Evolutionary conservation across 441 rosid species (phyloP), one percentile per base, ranked within the genome.

Genomic region (Pelargonium myrrhifolium): DNA sequence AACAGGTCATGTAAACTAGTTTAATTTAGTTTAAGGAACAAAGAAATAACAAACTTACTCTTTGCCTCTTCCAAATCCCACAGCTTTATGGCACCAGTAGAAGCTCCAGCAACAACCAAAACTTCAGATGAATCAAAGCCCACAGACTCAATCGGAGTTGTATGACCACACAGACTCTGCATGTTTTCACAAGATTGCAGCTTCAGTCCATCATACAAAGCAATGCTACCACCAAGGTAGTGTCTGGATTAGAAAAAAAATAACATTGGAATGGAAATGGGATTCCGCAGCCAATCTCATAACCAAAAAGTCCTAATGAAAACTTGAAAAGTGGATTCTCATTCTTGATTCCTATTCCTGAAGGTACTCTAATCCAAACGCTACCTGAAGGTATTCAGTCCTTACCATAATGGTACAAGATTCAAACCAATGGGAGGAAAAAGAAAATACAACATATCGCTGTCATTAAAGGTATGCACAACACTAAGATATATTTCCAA

Each of bases 1-100:
- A 42, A 53, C 8, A 40, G 10, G 31, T 8, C 31, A 8, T 31
- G 45, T 45, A 15, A 45, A 37, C 5, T 18, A n/a, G 9, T 17
- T 63, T 56, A 62, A 10, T 53, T 67, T 47, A 18, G 15, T 49
- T 68, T 47, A 59, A 18, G 47, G 4, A 5, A 64, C 68, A 75
- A 76, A 20, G 42, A 24, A 68, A 66, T n/a, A 64, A 66, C 62
- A 40, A 68, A 79, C 89, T 76, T 88, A 95, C 99, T 81, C 84
- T 92, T 95, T 71, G 86, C 85, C 81, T 88, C 99, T 82, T 95
- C 93, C 58, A 95, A 75, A 81, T 95, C 86, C 99, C 99, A 95
- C 37, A 87, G 81, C 89, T 95, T 95, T 71, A 92, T 83, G 60
- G 76, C 85, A 68, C 99, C 99, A 0, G 96, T 67, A 53, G 99